Evolutionary conservation across 2,329 filamentous ascomycete genomes (phyloP).

Genomic region (Immersiporthe knoxdaviesiana): DNA sequence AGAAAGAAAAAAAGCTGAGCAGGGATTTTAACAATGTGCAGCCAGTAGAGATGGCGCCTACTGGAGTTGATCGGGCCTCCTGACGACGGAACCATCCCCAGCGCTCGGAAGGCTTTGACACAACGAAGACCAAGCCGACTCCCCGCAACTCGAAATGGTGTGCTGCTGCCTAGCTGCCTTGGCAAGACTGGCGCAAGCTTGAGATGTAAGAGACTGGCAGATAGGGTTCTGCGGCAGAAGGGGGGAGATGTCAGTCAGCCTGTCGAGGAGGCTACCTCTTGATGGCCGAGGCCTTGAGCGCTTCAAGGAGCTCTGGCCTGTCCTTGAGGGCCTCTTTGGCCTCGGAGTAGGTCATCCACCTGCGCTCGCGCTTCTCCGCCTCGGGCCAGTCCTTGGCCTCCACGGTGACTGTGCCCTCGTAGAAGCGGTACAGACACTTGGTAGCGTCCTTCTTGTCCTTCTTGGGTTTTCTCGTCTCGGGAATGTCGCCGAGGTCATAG

Average conservation of each 20-base stretch:
- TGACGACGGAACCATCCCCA: not conserved
- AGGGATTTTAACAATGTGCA: not conserved
- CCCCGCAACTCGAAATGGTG: not conserved
- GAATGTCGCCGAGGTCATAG: constrained; percentile 83
- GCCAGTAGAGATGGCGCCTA: not conserved
- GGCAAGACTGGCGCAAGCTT: not conserved
- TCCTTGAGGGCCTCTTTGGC: constrained; percentile 77
- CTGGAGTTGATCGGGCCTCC: not conserved
- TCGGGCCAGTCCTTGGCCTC: constrained; percentile 93
- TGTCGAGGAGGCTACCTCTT: constrained; percentile 45
- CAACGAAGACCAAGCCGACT: not conserved
- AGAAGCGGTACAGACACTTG: constrained; percentile 76
- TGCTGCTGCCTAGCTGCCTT: not conserved
- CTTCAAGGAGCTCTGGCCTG: constrained; percentile 86
- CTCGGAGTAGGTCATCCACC: constrained; percentile 86
- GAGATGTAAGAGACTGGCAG: too few relatives aligned
- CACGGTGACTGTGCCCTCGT: constrained; percentile 83
- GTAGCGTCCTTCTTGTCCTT: constrained; percentile 58
- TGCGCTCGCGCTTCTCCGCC: constrained; percentile 83
- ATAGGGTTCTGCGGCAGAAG: too few relatives aligned
- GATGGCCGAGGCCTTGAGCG: constrained; percentile 79
- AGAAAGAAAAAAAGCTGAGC: too few relatives aligned
- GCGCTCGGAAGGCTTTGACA: not conserved
- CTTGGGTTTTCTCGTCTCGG: constrained; percentile 82
- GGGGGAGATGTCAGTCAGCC: too few relatives aligned